Conservation (phyloP, 2,329 filamentous ascomycete species). For the Pseudocercospora musae region DNA sequence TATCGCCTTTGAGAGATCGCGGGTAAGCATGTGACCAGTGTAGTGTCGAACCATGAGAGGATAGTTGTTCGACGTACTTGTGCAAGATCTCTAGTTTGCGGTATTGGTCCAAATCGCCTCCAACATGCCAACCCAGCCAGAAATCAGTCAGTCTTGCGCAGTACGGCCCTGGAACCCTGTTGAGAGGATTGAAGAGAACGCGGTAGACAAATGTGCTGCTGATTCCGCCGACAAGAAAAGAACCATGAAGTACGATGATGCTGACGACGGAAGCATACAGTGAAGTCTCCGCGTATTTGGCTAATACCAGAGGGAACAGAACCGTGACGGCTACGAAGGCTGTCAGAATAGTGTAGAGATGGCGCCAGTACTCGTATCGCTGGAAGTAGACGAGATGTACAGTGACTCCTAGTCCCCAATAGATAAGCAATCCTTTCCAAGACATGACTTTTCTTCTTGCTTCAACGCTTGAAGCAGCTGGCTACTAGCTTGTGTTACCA, state of each 20-base stretch:
- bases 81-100: conserved; percentile 33
- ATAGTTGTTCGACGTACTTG: conserved; percentile 1
- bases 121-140: conserved; percentile 25
- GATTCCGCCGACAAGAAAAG: neutral
- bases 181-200: conserved; percentile 21
- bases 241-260: neutral
- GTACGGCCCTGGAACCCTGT: conserved; percentile 34
- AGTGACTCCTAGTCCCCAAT: neutral
- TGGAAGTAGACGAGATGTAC: neutral
- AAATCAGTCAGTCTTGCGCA: conserved; percentile 35
- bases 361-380: neutral
- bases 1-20: conserved; percentile 21
- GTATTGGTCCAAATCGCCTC: conserved; percentile 28
- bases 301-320: neutral
- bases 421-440: neutral
- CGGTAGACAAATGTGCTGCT: neutral
- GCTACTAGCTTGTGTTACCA: no score
- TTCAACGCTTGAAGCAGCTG: neutral
- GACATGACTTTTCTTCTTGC: neutral
- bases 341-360: neutral
- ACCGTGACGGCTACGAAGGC: neutral
- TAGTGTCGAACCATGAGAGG: neutral
- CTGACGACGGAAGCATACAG: neutral
- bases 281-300: neutral
- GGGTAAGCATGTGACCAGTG: neutral